These are phyloP conservation scores for Apophysomyces variabilis DNA, from an alignment of 371 early-diverging fungal species.

Conservation along the genomic window DNA sequence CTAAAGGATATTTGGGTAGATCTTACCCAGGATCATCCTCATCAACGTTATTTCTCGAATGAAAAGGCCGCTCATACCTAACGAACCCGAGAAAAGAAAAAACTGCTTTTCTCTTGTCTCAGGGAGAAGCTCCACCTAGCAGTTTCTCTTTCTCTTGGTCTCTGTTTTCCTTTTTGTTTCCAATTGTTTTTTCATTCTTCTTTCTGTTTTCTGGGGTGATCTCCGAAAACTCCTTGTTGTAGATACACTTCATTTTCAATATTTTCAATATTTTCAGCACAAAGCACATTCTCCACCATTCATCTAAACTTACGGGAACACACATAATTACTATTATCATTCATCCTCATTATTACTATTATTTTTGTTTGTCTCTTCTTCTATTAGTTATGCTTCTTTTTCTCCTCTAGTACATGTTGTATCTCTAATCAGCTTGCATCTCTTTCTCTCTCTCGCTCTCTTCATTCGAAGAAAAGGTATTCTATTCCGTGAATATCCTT, in stretches of 20 bases:
- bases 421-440: background rate
- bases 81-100: background rate
- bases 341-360: too few species aligned
- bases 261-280: background rate
- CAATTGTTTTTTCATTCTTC: background rate
- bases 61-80: background rate
- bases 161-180: background rate
- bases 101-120: background rate
- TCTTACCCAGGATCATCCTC: background rate
- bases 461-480: background rate
- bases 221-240: slow-evolving; percentile 5
- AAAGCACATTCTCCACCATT: slow-evolving; percentile 7
- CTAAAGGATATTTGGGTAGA: background rate
- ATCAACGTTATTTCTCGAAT: background rate
- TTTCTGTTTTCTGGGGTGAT: background rate
- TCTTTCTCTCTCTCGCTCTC: too few species aligned
- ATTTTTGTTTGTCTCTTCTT: background rate
- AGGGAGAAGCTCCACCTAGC: background rate
- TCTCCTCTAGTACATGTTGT: slow-evolving; percentile 7
- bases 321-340: background rate
- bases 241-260: background rate
- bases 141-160: too few species aligned
- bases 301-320: slow-evolving; percentile 1
- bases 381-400: background rate
- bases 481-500: background rate